phyloP scores from a whole-genome alignment of 2,329 filamentous ascomycete genomes.

The Tolypocladium paradoxum region DNA sequence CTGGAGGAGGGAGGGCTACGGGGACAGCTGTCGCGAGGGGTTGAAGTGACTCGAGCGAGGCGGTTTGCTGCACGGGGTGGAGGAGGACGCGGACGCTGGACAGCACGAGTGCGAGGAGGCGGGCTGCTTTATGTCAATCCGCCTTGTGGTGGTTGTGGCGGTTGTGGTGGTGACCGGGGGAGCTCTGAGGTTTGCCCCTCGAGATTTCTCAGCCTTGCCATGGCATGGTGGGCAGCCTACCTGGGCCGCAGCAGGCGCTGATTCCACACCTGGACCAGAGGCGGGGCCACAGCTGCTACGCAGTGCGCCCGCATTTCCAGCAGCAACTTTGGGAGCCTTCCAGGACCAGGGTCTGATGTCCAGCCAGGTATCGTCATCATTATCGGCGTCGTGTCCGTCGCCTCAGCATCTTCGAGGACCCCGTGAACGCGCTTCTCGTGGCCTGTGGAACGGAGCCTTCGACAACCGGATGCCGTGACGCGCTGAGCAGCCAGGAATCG shows the following conservation, averaged over 20 bases:
- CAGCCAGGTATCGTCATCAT: not conserved
- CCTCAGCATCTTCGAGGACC: not conserved
- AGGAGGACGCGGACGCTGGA: not conserved
- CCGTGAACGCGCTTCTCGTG: not conserved
- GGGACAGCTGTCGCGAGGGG: not conserved
- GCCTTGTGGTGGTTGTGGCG: not conserved
- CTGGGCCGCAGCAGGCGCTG: not conserved
- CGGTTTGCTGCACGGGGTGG: not conserved
- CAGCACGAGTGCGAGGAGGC: not conserved
- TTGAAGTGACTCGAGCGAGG: not conserved
- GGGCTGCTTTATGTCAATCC: not conserved
- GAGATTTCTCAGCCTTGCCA: not conserved
- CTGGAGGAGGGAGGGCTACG: conserved; percentile 13
- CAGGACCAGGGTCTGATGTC: not conserved
- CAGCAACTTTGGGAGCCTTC: not conserved
- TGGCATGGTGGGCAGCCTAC: too few species aligned
- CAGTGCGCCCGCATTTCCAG: not conserved
- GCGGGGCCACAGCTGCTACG: not conserved
- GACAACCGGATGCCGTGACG: not conserved
- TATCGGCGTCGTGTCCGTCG: not conserved
- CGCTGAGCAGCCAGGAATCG: not conserved
- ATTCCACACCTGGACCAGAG: not conserved
- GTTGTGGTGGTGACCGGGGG: not conserved
- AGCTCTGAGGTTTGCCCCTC: not conserved
- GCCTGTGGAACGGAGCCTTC: not conserved